phyloP scores from a whole-genome alignment of 257 asterid species.

The Linderniella brevidens region DNA sequence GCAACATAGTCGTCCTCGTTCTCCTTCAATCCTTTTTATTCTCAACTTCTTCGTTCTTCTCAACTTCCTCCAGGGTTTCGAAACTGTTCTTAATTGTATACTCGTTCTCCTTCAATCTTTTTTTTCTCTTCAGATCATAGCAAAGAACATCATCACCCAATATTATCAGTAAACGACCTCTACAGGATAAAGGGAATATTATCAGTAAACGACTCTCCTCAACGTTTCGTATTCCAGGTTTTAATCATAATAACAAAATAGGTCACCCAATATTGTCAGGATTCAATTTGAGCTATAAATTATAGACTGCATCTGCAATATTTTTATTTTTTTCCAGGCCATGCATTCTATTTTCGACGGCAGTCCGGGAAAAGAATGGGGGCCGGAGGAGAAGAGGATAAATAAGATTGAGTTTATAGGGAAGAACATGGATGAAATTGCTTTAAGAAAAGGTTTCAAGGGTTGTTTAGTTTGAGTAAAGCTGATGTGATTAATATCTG shows the following conservation, averaged over 20 bases:
- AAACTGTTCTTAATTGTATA: too few species aligned
- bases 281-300: not conserved
- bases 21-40: too few species aligned
- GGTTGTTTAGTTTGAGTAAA: conserved; percentile 58
- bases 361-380: conserved; percentile 89
- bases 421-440: conserved; percentile 66
- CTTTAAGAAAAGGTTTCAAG: conserved; percentile 71
- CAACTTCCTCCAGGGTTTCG: too few species aligned
- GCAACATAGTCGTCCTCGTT: too few species aligned
- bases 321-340: conserved; percentile 67
- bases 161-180: conserved; percentile 73
- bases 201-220: conserved; percentile 52
- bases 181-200: conserved; percentile 89
- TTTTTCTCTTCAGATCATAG: conserved; percentile 31
- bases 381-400: conserved; percentile 50
- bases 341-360: conserved; percentile 77
- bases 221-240: conserved; percentile 89
- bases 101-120: not conserved
- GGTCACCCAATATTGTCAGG: not conserved
- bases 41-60: too few species aligned
- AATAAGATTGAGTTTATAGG: conserved; percentile 89
- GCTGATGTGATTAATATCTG: too few species aligned
- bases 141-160: conserved; percentile 33
- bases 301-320: not conserved
- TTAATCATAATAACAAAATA: conserved; percentile 1